Evolutionary conservation across 768 basidiomycete genomes (phyloP).

Genomic region (Amanita subjunquillea): DNA sequence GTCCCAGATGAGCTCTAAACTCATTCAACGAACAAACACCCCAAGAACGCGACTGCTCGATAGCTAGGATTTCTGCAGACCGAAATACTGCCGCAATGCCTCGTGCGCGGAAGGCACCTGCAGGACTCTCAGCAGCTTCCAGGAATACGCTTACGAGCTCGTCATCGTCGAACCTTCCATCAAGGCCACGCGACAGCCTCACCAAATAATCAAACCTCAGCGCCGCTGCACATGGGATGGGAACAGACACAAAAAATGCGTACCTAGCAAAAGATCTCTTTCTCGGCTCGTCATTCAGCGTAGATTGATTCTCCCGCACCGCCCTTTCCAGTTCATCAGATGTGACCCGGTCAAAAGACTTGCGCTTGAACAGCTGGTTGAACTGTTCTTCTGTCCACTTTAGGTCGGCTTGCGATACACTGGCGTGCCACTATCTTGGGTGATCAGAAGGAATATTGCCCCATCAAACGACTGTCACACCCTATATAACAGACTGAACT

Average conservation of each 20-base stretch:
- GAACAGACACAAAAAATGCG: constrained; percentile 5
- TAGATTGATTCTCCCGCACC: constrained; percentile 9
- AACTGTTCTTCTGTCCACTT: constrained; percentile 42
- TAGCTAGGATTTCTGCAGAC: constrained; percentile 46
- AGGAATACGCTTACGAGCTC: constrained; percentile 39
- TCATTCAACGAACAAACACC: constrained; percentile 50
- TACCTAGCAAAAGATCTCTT: constrained; percentile 39
- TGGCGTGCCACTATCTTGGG: constrained; percentile 42
- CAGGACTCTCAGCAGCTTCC: constrained; percentile 32
- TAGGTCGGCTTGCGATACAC: constrained; percentile 35
- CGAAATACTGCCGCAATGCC: constrained; percentile 36
- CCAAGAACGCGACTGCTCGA: constrained; percentile 43
- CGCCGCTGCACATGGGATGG: not conserved
- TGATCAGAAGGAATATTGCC: not conserved
- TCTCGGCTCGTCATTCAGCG: constrained; percentile 12
- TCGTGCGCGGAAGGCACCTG: constrained; percentile 37
- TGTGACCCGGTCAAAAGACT: constrained; percentile 24
- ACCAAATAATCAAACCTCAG: not conserved
- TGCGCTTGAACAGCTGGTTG: constrained; percentile 24
- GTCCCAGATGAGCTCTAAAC: constrained; percentile 39
- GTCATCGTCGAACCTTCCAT: constrained; percentile 41
- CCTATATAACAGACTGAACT: constrained; percentile 49
- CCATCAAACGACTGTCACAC: constrained; percentile 14
- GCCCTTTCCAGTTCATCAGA: constrained; percentile 14
- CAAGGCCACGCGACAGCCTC: constrained; percentile 33